Evolutionary conservation across 768 basidiomycete genomes (phyloP).

Genomic region (Sarcodon aspratus): DNA sequence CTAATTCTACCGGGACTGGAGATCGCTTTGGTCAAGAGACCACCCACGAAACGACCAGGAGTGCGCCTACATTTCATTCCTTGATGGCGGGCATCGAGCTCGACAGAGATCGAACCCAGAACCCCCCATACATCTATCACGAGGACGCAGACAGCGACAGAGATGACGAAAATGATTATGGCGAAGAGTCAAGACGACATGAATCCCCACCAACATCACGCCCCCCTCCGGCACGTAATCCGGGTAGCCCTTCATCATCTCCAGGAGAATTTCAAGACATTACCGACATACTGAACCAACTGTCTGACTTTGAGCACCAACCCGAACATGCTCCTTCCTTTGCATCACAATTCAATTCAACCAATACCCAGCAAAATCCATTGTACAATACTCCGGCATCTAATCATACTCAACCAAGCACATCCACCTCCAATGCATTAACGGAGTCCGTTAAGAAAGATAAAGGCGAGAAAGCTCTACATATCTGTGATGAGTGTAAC

Average conservation of each 20-base stretch:
- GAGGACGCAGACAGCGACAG: slow-evolving; percentile 20
- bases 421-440: background rate
- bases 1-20: background rate
- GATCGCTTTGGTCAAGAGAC: slow-evolving; percentile 4
- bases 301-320: slow-evolving; percentile 49
- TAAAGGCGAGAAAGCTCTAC: slow-evolving; percentile 17
- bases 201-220: slow-evolving; percentile 5
- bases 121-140: slow-evolving; percentile 20
- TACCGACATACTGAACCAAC: slow-evolving; percentile 65
- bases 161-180: slow-evolving; percentile 14
- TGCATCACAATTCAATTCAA: background rate
- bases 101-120: slow-evolving; percentile 1
- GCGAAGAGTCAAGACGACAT: slow-evolving; percentile 9
- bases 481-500: slow-evolving; percentile 64
- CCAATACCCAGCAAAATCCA: slow-evolving; percentile 2
- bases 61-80: slow-evolving; percentile 70
- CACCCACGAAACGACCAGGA: slow-evolving; percentile 35
- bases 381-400: background rate
- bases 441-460: slow-evolving; percentile 3
- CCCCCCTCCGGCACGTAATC: slow-evolving; percentile 9
- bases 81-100: slow-evolving; percentile 43
- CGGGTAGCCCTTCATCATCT: slow-evolving; percentile 29
- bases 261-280: slow-evolving; percentile 58
- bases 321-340: slow-evolving; percentile 2
- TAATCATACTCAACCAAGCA: background rate